Percentiles rank a stretch among this genome's conserved stretches.
Evolutionary conservation across 2,329 filamentous ascomycete species (phyloP).

Genomic region (Trichoderma oligosporum): DNA sequence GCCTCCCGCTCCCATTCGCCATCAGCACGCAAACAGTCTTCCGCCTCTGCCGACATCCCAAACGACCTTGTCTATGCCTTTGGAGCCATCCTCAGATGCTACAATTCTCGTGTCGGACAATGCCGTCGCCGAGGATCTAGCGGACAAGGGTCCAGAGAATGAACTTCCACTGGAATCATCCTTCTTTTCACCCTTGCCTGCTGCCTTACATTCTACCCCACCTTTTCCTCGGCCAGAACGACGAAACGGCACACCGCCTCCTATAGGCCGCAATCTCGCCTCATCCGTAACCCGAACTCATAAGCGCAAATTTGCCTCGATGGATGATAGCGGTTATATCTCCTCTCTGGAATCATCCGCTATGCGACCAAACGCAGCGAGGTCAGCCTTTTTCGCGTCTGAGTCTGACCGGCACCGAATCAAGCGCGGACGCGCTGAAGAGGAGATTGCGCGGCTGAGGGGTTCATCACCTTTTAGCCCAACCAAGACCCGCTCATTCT

Average conservation of each 20-base stretch:
- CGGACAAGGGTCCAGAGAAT: conserved; percentile 42
- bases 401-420: conserved; percentile 76
- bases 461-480: conserved; percentile 93
- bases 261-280: conserved; percentile 55
- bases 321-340: conserved; percentile 94
- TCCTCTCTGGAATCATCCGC: conserved; percentile 92
- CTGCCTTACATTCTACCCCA: conserved; percentile 83
- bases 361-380: conserved; percentile 65
- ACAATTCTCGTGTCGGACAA: conserved; percentile 71
- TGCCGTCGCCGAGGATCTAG: conserved; percentile 49
- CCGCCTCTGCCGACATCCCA: conserved; percentile 40
- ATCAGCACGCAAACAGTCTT: conserved; percentile 27
- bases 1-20: conserved; percentile 37
- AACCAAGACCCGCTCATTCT: conserved; percentile 60
- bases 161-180: conserved; percentile 45
- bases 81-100: conserved; percentile 71
- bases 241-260: conserved; percentile 73
- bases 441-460: conserved; percentile 89
- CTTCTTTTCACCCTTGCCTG: conserved; percentile 66
- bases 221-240: conserved; percentile 62
- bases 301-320: conserved; percentile 72
- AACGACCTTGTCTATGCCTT: conserved; percentile 39
- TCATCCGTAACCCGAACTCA: conserved; percentile 65
- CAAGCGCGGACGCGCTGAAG: conserved; percentile 87
- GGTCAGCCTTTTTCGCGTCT: conserved; percentile 64